Base-by-base conservation (phyloP, 1,284 basidiomycete species). In the Pseudozyma thailandica region DNA sequence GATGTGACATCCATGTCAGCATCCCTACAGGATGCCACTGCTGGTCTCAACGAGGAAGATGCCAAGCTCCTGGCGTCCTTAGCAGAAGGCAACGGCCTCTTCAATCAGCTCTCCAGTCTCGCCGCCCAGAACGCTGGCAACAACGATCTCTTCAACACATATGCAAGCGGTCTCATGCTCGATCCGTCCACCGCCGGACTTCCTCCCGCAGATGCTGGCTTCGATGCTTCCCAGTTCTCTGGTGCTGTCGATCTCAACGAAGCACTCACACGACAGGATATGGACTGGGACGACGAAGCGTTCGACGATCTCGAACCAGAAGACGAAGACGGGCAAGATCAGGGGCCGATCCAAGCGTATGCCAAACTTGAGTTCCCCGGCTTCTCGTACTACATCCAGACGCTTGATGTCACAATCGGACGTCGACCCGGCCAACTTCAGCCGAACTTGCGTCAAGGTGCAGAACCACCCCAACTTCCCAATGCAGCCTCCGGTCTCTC, bases 331-430 rank as follows among this genome's bases (percentile, higher is more conserved):
- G 64, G 50, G 10, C 42, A 73, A 21, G 71, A 73, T 28, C 60
- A 77, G 28, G 81, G 69, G 10, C 81, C 79, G 35, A 94, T 94
- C 81, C 90, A 90, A 82, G 93, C 93, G 54, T 95, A 94, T 81
- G 94, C 93, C 84, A 92, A 91, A 83, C 90, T 95, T 42, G 91
- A 93, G 82, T 95, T 95, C 80, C 92, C 92, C 37, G 89, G 89
- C 84, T 93, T 92, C 65, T 92, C 92, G 55, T 92, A 92, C 84
- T 93, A 91, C 84, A 88, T 90, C 43, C 91, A 92, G 84, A 92
- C 90, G 83, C 75, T 90, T 84, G 88, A 88, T 26, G 89, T 92
- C 57, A 84, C 90, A 58, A 91, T 90, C 85, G 84, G 88, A 74
- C 80, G 91, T 85, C 79, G 87, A 75, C 83, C 83, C 78, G 75